phyloP scores from a whole-genome alignment of 495 filamentous ascomycete species.

The Penicillium turbatum region DNA sequence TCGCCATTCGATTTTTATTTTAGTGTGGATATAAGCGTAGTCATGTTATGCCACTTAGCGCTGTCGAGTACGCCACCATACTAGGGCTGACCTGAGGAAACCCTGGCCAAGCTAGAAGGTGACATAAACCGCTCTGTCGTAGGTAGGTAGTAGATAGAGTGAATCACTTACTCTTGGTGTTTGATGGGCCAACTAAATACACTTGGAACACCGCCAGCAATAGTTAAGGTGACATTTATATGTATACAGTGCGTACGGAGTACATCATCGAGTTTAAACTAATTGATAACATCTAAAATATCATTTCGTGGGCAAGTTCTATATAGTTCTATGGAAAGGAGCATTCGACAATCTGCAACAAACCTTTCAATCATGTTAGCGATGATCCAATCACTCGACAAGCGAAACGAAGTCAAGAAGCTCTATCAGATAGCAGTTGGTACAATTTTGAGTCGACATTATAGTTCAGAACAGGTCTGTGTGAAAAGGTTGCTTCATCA shows the following conservation, averaged over 20 bases:
- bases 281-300: too few species aligned
- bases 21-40: not conserved
- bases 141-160: too few species aligned
- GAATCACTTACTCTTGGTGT: too few species aligned
- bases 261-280: too few species aligned
- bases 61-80: not conserved
- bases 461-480: slow-evolving; percentile 56
- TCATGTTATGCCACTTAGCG: not conserved
- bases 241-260: too few species aligned
- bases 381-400: slow-evolving; percentile 2
- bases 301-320: too few species aligned
- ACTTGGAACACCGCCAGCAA: too few species aligned
- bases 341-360: not conserved
- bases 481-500: slow-evolving; percentile 52
- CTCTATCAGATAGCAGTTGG: slow-evolving; percentile 50
- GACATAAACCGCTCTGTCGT: too few species aligned
- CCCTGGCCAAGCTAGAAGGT: not conserved
- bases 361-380: slow-evolving; percentile 8
- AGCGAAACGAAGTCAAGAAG: slow-evolving; percentile 6
- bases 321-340: too few species aligned
- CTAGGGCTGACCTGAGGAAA: not conserved
- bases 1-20: not conserved
- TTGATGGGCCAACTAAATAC: too few species aligned
- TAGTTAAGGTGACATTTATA: too few species aligned
- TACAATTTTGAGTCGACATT: slow-evolving; percentile 45